Conservation (phyloP, 129 eudicot genomes). For the Lonicera japonica region DNA sequence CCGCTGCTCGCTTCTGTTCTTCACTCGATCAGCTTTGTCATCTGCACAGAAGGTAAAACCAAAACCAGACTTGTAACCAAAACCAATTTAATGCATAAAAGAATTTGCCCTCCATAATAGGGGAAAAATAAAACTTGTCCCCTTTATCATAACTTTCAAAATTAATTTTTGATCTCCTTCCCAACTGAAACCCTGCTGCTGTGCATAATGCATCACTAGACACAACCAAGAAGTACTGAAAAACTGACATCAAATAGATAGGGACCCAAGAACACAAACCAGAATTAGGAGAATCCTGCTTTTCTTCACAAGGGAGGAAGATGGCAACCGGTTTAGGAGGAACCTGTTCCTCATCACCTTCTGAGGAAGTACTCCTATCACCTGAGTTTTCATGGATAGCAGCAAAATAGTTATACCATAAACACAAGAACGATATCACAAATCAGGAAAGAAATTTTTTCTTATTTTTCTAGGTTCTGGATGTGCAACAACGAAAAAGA, state of each 20-base stretch:
- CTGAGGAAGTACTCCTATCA: conserved; percentile 30
- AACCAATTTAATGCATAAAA: no score
- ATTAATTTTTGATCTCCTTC: no score
- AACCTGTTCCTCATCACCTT: conserved; percentile 26
- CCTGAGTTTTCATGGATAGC: conserved; percentile 23
- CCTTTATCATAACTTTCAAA: no score
- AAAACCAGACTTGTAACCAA: neutral
- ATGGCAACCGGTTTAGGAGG: neutral
- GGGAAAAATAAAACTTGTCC: no score
- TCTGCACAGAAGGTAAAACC: conserved; percentile 9
- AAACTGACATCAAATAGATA: conserved; percentile 4
- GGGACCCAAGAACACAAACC: conserved; percentile 31
- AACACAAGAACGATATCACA: neutral
- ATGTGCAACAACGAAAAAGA: neutral
- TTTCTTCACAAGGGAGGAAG: neutral
- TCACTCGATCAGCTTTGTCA: conserved; percentile 33
- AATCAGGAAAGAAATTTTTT: no score
- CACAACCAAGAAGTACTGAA: no score
- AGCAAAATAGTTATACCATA: neutral
- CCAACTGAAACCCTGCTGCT: no score
- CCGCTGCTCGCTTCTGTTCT: conserved; percentile 59
- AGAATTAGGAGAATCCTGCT: conserved; percentile 16
- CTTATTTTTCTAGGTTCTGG: no score
- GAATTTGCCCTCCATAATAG: no score
- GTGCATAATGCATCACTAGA: no score